Evolutionary conservation across 306 rosid genomes (phyloP).

Genomic region (Ochetophila trinervis): DNA sequence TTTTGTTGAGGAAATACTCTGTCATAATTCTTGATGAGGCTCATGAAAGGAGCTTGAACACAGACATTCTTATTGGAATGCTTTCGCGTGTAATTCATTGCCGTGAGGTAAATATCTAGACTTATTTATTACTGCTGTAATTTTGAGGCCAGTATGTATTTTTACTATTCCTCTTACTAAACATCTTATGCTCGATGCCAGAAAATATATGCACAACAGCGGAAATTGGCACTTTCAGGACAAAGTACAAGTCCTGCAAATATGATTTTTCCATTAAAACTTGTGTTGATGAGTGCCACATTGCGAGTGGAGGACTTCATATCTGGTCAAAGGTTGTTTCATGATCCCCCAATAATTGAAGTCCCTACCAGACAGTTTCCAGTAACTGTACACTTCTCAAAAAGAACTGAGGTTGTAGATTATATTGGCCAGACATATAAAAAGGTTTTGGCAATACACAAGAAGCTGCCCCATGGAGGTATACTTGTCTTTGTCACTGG

Average conservation of each 20-base stretch:
- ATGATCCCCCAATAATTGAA: constrained; percentile 60
- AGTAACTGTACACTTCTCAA: constrained; percentile 68
- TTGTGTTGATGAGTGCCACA: constrained; percentile 96
- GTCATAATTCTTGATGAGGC: constrained; percentile 89
- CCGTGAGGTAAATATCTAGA: constrained; percentile 57
- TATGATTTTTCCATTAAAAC: constrained; percentile 70
- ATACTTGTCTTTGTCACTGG: constrained; percentile 89
- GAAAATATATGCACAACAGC: constrained; percentile 51
- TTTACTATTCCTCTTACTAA: neutral
- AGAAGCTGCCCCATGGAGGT: constrained; percentile 85
- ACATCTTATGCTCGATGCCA: constrained; percentile 32
- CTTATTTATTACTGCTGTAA: neutral
- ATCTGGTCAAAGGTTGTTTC: constrained; percentile 56
- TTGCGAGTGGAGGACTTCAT: constrained; percentile 82
- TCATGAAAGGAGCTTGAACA: constrained; percentile 97
- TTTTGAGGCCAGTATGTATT: neutral
- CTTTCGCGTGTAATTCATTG: constrained; percentile 65
- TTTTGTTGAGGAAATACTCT: constrained; percentile 73
- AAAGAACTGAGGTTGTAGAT: constrained; percentile 68
- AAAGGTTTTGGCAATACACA: constrained; percentile 85
- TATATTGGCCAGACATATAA: constrained; percentile 79
- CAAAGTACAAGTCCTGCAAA: constrained; percentile 43
- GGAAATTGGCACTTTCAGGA: constrained; percentile 44
- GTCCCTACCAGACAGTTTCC: constrained; percentile 88
- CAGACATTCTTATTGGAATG: constrained; percentile 91